A percentile compares a stretch with the other conserved stretches of the same genome.
These are phyloP conservation scores for Aspergillus coremiiformis DNA, from an alignment of 495 filamentous ascomycete genomes.

Conservation along the genomic window DNA sequence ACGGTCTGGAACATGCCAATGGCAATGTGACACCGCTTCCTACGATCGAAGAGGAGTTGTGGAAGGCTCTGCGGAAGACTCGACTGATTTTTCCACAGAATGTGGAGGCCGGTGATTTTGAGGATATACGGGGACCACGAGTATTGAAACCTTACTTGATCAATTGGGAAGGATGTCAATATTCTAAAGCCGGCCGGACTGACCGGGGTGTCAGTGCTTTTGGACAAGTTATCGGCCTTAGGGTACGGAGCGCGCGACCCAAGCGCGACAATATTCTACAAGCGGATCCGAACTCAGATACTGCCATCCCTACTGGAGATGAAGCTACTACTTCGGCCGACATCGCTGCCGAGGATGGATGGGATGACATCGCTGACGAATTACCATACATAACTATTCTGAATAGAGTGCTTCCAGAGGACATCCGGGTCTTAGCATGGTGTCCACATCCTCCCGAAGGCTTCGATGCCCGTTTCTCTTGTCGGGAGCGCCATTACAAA, in stretches of 20 bases:
- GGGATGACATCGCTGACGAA: slow-evolving; percentile 74
- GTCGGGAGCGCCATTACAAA: slow-evolving; percentile 77
- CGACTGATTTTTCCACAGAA: slow-evolving; percentile 69
- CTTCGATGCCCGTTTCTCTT: slow-evolving; percentile 92
- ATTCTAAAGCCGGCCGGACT: slow-evolving; percentile 90
- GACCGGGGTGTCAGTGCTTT: slow-evolving; percentile 93
- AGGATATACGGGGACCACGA: slow-evolving; percentile 16
- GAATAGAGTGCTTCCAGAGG: slow-evolving; percentile 79
- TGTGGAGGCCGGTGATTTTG: slow-evolving; percentile 24
- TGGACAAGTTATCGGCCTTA: slow-evolving; percentile 82
- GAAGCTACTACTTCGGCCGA: slow-evolving; percentile 17
- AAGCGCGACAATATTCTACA: slow-evolving; percentile 17
- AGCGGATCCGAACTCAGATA: slow-evolving; percentile 1
- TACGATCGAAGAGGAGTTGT: slow-evolving; percentile 85
- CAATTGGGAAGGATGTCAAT: slow-evolving; percentile 75
- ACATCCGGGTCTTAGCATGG: slow-evolving; percentile 90
- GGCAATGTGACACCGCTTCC: slow-evolving; percentile 59
- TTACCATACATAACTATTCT: slow-evolving; percentile 71
- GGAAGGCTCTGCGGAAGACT: slow-evolving; percentile 76
- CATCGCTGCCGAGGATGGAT: slow-evolving; percentile 38
- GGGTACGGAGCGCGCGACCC: slow-evolving; percentile 72
- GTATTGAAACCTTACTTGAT: slow-evolving; percentile 37
- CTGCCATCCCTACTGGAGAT: slow-evolving; percentile 15
- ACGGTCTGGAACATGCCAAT: slow-evolving; percentile 78
- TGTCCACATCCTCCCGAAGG: slow-evolving; percentile 68